phyloP scores from a whole-genome alignment of 2,329 filamentous ascomycete genomes.

The Calcarisporium arbuscula region DNA sequence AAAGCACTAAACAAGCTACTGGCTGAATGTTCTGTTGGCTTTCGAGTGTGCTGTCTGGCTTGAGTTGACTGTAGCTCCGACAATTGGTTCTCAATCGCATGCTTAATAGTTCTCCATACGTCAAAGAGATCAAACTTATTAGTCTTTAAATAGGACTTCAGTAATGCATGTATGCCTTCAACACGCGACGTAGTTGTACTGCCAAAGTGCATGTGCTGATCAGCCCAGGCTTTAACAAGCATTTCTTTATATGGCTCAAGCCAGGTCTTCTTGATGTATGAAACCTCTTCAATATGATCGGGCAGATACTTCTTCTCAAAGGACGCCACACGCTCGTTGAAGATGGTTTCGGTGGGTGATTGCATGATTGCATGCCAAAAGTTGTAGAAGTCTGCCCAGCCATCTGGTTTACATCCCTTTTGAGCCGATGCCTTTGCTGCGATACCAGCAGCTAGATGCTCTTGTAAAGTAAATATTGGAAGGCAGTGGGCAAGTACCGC shows the following conservation, averaged over 20 bases:
- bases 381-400: constrained; percentile 13
- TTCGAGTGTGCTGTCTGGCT: constrained; percentile 10
- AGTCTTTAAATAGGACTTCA: constrained; percentile 13
- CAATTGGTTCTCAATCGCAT: too few species aligned
- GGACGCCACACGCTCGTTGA: constrained; percentile 9
- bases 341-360: constrained; percentile 10
- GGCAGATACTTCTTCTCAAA: constrained; percentile 11
- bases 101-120: constrained; percentile 12
- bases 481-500: constrained; percentile 11
- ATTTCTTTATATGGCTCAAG: constrained; percentile 15
- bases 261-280: constrained; percentile 13
- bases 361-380: constrained; percentile 14
- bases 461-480: constrained; percentile 7
- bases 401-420: neutral
- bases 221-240: constrained; percentile 14
- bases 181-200: constrained; percentile 11
- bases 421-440: too few species aligned
- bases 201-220: constrained; percentile 12
- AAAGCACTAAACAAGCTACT: constrained; percentile 9
- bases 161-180: constrained; percentile 12
- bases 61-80: constrained; percentile 11
- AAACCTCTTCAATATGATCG: constrained; percentile 11
- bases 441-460: too few species aligned
- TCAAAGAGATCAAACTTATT: constrained; percentile 13
- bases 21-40: constrained; percentile 8